Evolutionary conservation across 768 basidiomycete genomes (phyloP).

Genomic region (Tylopilus sp.): DNA sequence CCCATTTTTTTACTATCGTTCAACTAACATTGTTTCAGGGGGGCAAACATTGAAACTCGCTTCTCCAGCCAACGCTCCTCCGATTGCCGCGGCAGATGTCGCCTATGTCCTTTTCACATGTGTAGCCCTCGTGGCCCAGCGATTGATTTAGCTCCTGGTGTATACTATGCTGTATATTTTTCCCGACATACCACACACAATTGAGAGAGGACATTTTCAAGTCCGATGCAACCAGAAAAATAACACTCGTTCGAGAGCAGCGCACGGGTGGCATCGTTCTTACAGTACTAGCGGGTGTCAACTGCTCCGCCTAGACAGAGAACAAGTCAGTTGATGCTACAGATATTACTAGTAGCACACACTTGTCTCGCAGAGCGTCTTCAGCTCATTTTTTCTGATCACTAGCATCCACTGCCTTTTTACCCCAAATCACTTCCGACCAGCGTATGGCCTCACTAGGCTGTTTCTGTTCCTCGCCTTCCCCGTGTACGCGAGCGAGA

Average conservation of each 20-base stretch:
- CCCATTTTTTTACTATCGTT: background rate
- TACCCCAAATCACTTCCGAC: conserved; percentile 50
- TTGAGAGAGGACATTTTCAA: too few species aligned
- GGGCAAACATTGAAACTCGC: background rate
- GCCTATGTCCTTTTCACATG: conserved; percentile 10
- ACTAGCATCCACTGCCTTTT: conserved; percentile 21
- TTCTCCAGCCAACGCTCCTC: background rate
- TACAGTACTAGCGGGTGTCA: too few species aligned
- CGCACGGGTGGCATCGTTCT: background rate
- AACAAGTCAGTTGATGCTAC: background rate
- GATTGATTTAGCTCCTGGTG: conserved; percentile 5
- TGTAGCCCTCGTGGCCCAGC: background rate
- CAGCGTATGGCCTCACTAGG: conserved; percentile 35
- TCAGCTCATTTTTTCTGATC: conserved; percentile 32
- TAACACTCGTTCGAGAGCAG: background rate
- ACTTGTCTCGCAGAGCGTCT: conserved; percentile 39
- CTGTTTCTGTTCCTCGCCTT: conserved; percentile 14
- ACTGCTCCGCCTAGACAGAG: background rate
- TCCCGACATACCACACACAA: background rate
- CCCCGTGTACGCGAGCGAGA: conserved; percentile 42
- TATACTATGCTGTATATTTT: conserved; percentile 2
- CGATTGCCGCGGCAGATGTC: background rate
- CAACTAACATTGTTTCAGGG: conserved; percentile 6
- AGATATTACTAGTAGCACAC: conserved; percentile 10
- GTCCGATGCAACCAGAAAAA: background rate